These are phyloP conservation scores for Populus ilicifolia DNA, from an alignment of 345 rosid species.

Conservation along the genomic window DNA sequence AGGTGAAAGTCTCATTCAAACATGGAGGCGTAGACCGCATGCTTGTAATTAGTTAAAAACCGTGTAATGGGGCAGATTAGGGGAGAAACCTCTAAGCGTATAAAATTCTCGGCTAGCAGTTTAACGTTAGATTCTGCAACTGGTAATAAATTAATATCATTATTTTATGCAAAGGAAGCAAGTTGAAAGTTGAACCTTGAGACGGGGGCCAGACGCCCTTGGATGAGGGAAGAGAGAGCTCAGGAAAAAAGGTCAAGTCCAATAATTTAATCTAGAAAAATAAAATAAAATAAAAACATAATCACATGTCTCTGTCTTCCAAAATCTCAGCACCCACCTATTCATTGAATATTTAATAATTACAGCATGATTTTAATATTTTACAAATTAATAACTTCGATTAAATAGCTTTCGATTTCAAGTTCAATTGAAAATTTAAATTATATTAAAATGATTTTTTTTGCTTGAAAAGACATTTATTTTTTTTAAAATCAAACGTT, in stretches of 20 bases:
- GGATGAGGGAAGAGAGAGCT: neutral
- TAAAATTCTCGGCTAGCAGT: neutral
- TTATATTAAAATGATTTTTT: no score
- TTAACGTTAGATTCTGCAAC: neutral
- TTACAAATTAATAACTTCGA: no score
- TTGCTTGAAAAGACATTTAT: no score
- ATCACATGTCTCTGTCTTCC: slow-evolving; percentile 7
- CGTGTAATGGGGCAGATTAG: neutral
- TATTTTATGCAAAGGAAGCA: neutral
- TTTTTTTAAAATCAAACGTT: no score
- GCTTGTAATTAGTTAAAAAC: neutral
- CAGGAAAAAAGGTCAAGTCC: neutral
- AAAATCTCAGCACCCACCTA: slow-evolving; percentile 11
- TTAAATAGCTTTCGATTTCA: no score
- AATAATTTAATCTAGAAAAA: neutral
- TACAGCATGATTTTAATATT: no score
- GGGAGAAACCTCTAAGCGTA: neutral
- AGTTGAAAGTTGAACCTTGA: neutral
- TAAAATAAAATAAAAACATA: neutral
- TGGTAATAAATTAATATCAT: neutral
- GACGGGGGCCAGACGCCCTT: neutral
- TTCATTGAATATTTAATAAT: neutral
- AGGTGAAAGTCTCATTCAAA: no score
- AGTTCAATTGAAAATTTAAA: no score
- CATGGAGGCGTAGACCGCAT: no score